Conservation (phyloP, 225 moss, liverwort and hornwort species). For the Takakia lepidozioides region DNA sequence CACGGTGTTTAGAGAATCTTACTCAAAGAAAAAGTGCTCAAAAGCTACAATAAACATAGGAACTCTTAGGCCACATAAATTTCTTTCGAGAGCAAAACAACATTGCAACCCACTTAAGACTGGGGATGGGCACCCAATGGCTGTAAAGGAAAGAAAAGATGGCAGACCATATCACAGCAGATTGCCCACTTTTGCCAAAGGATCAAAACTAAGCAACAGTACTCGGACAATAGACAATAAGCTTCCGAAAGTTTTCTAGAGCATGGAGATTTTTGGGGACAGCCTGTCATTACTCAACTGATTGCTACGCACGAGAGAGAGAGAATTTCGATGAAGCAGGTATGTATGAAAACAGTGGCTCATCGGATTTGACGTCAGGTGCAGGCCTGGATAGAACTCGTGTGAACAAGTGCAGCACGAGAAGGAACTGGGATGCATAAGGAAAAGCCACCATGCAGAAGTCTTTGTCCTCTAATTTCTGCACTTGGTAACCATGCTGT, state of each 20-base stretch:
- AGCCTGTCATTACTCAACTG: no score
- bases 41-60: no score
- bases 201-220: not conserved
- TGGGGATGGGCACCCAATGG: no score
- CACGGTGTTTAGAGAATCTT: no score
- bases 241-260: not conserved
- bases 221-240: not conserved
- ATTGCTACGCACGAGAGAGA: conserved; percentile 23
- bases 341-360: conserved; percentile 34
- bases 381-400: conserved; percentile 20
- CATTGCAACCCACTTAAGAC: no score
- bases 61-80: no score
- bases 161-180: not conserved
- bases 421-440: conserved; percentile 29
- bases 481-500: no score
- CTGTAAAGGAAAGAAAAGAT: no score
- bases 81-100: no score
- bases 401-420: conserved; percentile 33
- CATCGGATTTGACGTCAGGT: conserved; percentile 11
- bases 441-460: conserved; percentile 43
- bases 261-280: no score
- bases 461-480: conserved; percentile 36
- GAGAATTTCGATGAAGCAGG: conserved; percentile 34
- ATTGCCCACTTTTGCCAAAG: not conserved
- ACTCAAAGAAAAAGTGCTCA: no score